A percentile compares a stretch with the other conserved stretches of the same genome.
Conservation (phyloP, 306 rosid species). For the Lupinus albus region DNA sequence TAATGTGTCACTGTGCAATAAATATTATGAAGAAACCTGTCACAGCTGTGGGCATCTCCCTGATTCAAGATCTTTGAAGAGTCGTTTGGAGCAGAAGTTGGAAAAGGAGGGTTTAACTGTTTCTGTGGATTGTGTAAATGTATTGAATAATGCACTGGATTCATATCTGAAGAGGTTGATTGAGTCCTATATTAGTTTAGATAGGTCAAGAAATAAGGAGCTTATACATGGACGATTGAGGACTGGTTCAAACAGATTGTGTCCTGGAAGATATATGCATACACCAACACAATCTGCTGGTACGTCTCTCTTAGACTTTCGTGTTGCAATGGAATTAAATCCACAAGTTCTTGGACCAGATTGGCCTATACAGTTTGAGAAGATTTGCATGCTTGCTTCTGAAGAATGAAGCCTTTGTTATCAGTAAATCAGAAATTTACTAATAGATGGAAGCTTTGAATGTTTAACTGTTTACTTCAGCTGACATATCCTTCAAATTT, state of each 20-base stretch:
- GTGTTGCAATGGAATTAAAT: slow-evolving; percentile 71
- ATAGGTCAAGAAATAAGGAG: slow-evolving; percentile 55
- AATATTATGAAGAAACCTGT: slow-evolving; percentile 62
- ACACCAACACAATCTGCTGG: slow-evolving; percentile 42
- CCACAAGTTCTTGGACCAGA: slow-evolving; percentile 82
- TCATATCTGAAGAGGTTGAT: slow-evolving; percentile 80
- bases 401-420: slow-evolving; percentile 58
- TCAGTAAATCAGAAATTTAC: slow-evolving; percentile 34
- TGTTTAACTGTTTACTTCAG: slow-evolving; percentile 45
- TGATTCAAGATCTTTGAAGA: slow-evolving; percentile 66
- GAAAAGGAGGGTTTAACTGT: slow-evolving; percentile 62
- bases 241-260: slow-evolving; percentile 47
- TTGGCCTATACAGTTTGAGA: slow-evolving; percentile 85
- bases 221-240: slow-evolving; percentile 36
- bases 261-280: slow-evolving; percentile 47
- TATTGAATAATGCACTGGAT: slow-evolving; percentile 86
- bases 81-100: slow-evolving; percentile 72
- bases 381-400: slow-evolving; percentile 63
- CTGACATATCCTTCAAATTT: slow-evolving; percentile 39
- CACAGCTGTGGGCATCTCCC: slow-evolving; percentile 70
- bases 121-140: slow-evolving; percentile 71
- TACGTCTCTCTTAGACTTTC: slow-evolving; percentile 65
- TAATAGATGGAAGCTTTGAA: slow-evolving; percentile 38
- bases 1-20: slow-evolving; percentile 47
- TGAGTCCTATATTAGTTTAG: slow-evolving; percentile 64